These are phyloP conservation scores for Fusarium azukiicola DNA, from an alignment of 2,329 filamentous ascomycete genomes.

Conservation along the genomic window DNA sequence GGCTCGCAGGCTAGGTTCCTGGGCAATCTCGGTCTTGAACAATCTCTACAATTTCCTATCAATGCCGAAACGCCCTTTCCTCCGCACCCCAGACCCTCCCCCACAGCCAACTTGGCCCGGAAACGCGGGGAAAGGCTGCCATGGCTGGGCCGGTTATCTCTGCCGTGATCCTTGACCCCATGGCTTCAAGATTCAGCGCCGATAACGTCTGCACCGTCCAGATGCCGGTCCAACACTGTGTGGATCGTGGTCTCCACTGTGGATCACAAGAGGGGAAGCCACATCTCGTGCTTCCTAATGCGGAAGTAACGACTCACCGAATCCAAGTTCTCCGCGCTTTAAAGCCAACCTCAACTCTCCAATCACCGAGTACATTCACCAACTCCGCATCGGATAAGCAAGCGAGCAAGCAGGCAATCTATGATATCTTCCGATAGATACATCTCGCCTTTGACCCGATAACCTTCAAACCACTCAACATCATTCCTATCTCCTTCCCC, in stretches of 20 bases:
- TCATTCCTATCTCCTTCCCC: background rate
- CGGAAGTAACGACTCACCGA: constrained; percentile 1
- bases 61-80: constrained; percentile 11
- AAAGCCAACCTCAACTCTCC: constrained; percentile 21
- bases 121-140: constrained; percentile 18
- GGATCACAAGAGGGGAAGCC: constrained; percentile 14
- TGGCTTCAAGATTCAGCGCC: background rate
- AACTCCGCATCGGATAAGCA: constrained; percentile 14
- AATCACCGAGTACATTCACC: background rate
- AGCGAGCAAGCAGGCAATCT: background rate
- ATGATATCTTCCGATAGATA: background rate
- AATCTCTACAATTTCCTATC: constrained; percentile 20
- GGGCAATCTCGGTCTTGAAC: constrained; percentile 4
- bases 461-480: background rate
- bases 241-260: background rate
- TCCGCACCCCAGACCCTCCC: constrained; percentile 15
- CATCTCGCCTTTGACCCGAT: constrained; percentile 3
- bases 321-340: background rate
- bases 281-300: constrained; percentile 11
- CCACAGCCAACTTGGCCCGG: constrained; percentile 3
- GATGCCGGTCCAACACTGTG: constrained; percentile 8
- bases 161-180: background rate
- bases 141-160: constrained; percentile 1
- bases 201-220: background rate
- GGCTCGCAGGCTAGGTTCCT: background rate